Base-by-base conservation (phyloP, 768 basidiomycete species). In the Hemileccinum impolitum region DNA sequence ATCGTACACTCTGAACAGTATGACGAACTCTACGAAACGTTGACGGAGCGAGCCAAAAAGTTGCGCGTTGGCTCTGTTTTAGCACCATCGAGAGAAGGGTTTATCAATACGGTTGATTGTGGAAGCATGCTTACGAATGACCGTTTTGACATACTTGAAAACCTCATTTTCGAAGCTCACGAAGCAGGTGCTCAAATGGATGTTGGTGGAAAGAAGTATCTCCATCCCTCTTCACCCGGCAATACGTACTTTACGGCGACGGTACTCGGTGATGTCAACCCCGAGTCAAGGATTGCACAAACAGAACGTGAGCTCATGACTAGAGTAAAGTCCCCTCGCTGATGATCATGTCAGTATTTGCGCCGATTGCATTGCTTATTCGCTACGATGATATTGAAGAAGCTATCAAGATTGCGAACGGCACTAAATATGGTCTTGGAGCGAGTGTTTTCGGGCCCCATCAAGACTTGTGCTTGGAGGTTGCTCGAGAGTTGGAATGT, bases 401-500 rank as follows among this genome's bases (percentile, higher is more conserved):
- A 60, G 94, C 91, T 0, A 78, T 97, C 50, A 78, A 79, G 43
- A 86, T 95, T 53, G 90, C 95, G 0, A 99, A 98, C 63, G 78
- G 79, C 17, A 94, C 93, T 1, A 76, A 78, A 18, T 98, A 89
- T 64, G 94, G 90, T 12, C 82, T 99, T 25, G 95, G 94, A 17
- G 93, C 94, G 2, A 90, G 90, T 47, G 91, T 99, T 17, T 99
- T 94, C 63, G 96, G 96, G 9, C 86, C 86, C 10, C 82, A 90
- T 62, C 86, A 87, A 64, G 77, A 79, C 35, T 72, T 87, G 37
- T 93, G 91, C 61, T 57, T 90, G 45, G 73, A 85, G 41, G 86
- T 98, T 18, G 94, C 94, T 25, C 82, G 83, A 56, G 72, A 75
- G 41, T 72, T 99, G 43, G 83, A 95, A 45, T 94, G 92, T 59